Conservation (phyloP, 805 yeast species). For the Wickerhamiella bombiphila region DNA sequence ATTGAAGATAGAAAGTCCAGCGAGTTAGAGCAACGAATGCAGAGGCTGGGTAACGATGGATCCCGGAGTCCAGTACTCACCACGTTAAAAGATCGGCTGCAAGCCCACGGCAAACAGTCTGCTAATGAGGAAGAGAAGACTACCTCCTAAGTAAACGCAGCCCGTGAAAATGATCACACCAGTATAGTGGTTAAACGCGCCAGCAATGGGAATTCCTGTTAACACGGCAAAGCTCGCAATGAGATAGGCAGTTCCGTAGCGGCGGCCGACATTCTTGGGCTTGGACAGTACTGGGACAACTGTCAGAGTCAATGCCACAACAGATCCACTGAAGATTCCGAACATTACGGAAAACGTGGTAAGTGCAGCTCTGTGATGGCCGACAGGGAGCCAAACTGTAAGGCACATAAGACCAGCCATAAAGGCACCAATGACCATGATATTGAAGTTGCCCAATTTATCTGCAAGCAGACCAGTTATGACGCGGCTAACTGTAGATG, state of each 20-base stretch:
- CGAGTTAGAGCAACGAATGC: too few species aligned
- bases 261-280: constrained; percentile 47
- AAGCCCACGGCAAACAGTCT: constrained; percentile 19
- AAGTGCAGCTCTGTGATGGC: constrained; percentile 29
- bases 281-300: constrained; percentile 49
- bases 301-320: constrained; percentile 49
- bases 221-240: constrained; percentile 24
- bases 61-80: too few species aligned
- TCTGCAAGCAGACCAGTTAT: constrained; percentile 44
- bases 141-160: constrained; percentile 17
- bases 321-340: constrained; percentile 15
- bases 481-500: constrained; percentile 38
- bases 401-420: constrained; percentile 30
- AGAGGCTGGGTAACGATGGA: too few species aligned
- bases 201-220: constrained; percentile 27
- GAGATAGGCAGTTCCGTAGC: constrained; percentile 52
- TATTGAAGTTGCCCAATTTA: constrained; percentile 39
- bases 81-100: constrained; percentile 9
- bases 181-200: constrained; percentile 18
- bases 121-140: constrained; percentile 15
- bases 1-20: too few species aligned
- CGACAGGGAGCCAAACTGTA: constrained; percentile 50
- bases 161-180: constrained; percentile 23
- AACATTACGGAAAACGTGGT: constrained; percentile 34
- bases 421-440: constrained; percentile 33